Base-by-base conservation (phyloP, 352 stramenopile genomes). In the Phytophthora nicotianae region DNA sequence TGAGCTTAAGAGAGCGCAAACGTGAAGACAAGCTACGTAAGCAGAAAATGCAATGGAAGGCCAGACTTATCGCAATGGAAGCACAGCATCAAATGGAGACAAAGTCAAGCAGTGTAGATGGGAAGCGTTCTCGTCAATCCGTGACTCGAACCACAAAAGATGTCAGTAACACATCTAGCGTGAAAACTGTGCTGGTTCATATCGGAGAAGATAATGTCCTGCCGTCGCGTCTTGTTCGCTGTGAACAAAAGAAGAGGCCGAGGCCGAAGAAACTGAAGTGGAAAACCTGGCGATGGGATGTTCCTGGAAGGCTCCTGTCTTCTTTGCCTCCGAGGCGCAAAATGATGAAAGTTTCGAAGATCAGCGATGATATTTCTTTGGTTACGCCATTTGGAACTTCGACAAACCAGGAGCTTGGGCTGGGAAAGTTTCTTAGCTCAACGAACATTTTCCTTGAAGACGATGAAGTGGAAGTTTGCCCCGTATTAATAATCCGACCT, bases 391-490 rank as follows among this genome's bases (percentile, higher is more conserved):
- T 72, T 9, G 70, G 37, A 24, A 53, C 71, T 14, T 81, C 74
- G 4, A 45, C 33, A 17, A 50, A 61, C 9, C 37, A 35, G 6
- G 41, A 62, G 26, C 65, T 86, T 23, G 20, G 33, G 1, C 51
- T 86, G 13, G 76, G 75, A 1, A 38, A 23, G n/a, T 90, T 84
- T 58, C 40, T 83, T 19, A 56, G 69, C 37, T 81, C 76, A 14
- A 83, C 78, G 0, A 78, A 74, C 24, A 74, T 90, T 47, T 71
- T 62, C 4, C 58, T 90, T 4, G 69, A 86, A 42, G 72, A 80
- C 16, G 74, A 86, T 26, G 61, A 90, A 53, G 74, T 90, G 13
- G 81, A 90, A 55, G 81, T 88, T 5, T 90, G 87, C 37, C 81
- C 81, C 8, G 77, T 88, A 13, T 57, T 90, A 46, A 33, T 84